These are phyloP conservation scores for Pichiaceae sp. DNA, from an alignment of 1,139 yeast genomes.

Conservation along the genomic window DNA sequence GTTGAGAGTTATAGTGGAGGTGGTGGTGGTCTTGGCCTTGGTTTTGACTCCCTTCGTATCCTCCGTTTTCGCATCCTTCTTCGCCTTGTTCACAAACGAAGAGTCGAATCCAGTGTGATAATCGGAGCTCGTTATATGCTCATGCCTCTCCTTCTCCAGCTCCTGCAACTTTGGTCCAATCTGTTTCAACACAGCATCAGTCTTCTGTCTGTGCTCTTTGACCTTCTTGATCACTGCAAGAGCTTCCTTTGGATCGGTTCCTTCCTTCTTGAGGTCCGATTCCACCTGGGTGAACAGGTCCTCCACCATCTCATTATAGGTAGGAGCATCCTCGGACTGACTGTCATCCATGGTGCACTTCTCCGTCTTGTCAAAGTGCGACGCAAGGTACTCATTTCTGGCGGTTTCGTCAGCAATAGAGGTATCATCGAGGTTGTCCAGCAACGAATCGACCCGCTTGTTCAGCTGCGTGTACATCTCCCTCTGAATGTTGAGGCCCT, in stretches of 20 bases:
- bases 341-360: slow-evolving; percentile 46
- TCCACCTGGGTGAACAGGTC: slow-evolving; percentile 69
- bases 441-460: slow-evolving; percentile 58
- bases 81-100: slow-evolving; percentile 61
- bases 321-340: slow-evolving; percentile 49
- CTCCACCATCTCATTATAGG: slow-evolving; percentile 89
- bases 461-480: slow-evolving; percentile 74
- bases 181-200: slow-evolving; percentile 52
- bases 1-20: slow-evolving; percentile 1
- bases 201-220: slow-evolving; percentile 57
- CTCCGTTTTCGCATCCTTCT: slow-evolving; percentile 5
- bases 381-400: slow-evolving; percentile 36
- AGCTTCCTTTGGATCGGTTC: slow-evolving; percentile 33
- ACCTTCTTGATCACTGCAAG: slow-evolving; percentile 34
- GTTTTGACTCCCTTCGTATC: slow-evolving; percentile 6
- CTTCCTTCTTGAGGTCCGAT: slow-evolving; percentile 47
- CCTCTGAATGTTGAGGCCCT: slow-evolving; percentile 61
- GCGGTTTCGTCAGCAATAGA: slow-evolving; percentile 33
- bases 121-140: slow-evolving; percentile 83
- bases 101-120: slow-evolving; percentile 91
- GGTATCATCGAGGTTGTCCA: slow-evolving; percentile 32
- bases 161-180: slow-evolving; percentile 56
- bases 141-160: slow-evolving; percentile 60
- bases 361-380: slow-evolving; percentile 50
- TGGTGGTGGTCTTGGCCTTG: slow-evolving; percentile 19